phyloP scores from a whole-genome alignment of 352 stramenopile genomes.

The Saprolegnia parasitica region DNA sequence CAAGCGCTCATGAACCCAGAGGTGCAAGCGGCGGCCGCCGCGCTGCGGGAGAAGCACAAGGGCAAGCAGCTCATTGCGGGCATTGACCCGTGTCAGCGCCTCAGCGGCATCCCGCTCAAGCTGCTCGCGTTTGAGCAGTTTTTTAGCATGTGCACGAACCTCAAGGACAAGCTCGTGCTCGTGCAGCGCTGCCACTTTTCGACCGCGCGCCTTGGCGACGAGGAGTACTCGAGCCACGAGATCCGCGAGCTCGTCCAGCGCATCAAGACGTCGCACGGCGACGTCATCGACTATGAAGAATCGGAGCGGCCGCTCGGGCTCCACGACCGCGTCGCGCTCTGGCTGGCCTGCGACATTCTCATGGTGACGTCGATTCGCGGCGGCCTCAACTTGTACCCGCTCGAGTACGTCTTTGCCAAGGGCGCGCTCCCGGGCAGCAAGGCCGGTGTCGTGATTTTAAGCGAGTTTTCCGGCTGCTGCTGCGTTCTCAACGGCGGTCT shows the following conservation, averaged over 20 bases:
- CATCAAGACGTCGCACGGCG: slow-evolving; percentile 67
- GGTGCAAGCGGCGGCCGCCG: slow-evolving; percentile 67
- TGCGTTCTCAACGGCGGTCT: slow-evolving; percentile 95
- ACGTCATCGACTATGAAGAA: slow-evolving; percentile 86
- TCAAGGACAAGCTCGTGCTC: slow-evolving; percentile 93
- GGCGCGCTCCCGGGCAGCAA: slow-evolving; percentile 45
- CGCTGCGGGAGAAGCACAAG: slow-evolving; percentile 86
- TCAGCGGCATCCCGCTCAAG: slow-evolving; percentile 93
- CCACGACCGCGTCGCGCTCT: slow-evolving; percentile 90
- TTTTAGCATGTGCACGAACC: slow-evolving; percentile 92
- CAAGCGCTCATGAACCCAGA: slow-evolving; percentile 48
- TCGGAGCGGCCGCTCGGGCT: slow-evolving; percentile 80
- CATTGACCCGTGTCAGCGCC: slow-evolving; percentile 90
- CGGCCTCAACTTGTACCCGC: slow-evolving; percentile 95
- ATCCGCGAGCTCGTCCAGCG: slow-evolving; percentile 75
- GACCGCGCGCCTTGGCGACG: slow-evolving; percentile 84
- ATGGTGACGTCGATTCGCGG: slow-evolving; percentile 95
- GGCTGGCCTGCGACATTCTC: slow-evolving; percentile 92
- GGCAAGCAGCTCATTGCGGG: slow-evolving; percentile 91
- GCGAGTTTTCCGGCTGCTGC: slow-evolving; percentile 95
- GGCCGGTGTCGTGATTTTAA: slow-evolving; percentile 94
- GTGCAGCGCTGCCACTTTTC: slow-evolving; percentile 90
- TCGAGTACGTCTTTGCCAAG: slow-evolving; percentile 93
- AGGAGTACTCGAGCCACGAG: slow-evolving; percentile 85
- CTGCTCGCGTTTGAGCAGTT: slow-evolving; percentile 95